phyloP scores from a whole-genome alignment of 2,329 filamentous ascomycete species.

The Ophiobolus disseminans region DNA sequence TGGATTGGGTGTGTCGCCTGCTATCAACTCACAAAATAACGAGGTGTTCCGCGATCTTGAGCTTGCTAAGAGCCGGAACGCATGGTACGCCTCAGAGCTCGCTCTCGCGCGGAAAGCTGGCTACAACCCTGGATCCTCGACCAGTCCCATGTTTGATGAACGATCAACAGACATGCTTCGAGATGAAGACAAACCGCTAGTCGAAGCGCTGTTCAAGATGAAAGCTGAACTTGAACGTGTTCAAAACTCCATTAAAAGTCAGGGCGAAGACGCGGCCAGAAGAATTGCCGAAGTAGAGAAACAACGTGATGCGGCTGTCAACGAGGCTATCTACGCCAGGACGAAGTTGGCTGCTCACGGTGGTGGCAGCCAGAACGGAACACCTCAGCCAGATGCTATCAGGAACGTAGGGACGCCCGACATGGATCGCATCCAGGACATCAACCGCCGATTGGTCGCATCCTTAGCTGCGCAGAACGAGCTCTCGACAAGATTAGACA shows the following conservation, averaged over 20 bases:
- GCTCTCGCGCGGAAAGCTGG: slow-evolving; percentile 90
- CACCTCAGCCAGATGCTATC: slow-evolving; percentile 61
- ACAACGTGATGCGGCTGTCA: slow-evolving; percentile 91
- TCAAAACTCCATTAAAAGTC: slow-evolving; percentile 86
- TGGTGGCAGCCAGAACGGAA: slow-evolving; percentile 68
- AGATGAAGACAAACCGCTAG: slow-evolving; percentile 88
- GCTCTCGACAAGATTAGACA: slow-evolving; percentile 77
- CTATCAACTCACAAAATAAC: slow-evolving; percentile 69
- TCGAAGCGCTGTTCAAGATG: slow-evolving; percentile 93
- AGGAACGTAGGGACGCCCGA: slow-evolving; percentile 66
- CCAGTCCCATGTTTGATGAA: slow-evolving; percentile 77
- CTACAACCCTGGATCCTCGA: slow-evolving; percentile 75
- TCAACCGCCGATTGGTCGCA: slow-evolving; percentile 82
- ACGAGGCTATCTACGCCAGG: slow-evolving; percentile 93
- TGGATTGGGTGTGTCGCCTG: slow-evolving; percentile 67
- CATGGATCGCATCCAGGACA: slow-evolving; percentile 73
- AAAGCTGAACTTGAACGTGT: slow-evolving; percentile 87
- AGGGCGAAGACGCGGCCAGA: slow-evolving; percentile 83
- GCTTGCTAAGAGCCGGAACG: slow-evolving; percentile 81
- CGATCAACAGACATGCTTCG: slow-evolving; percentile 79
- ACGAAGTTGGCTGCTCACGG: slow-evolving; percentile 86
- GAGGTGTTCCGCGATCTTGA: slow-evolving; percentile 87
- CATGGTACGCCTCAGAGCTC: slow-evolving; percentile 96
- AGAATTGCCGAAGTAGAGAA: slow-evolving; percentile 93
- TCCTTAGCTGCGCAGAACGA: slow-evolving; percentile 81